Conservation (phyloP, 306 rosid genomes). For the Bauhinia variegata region DNA sequence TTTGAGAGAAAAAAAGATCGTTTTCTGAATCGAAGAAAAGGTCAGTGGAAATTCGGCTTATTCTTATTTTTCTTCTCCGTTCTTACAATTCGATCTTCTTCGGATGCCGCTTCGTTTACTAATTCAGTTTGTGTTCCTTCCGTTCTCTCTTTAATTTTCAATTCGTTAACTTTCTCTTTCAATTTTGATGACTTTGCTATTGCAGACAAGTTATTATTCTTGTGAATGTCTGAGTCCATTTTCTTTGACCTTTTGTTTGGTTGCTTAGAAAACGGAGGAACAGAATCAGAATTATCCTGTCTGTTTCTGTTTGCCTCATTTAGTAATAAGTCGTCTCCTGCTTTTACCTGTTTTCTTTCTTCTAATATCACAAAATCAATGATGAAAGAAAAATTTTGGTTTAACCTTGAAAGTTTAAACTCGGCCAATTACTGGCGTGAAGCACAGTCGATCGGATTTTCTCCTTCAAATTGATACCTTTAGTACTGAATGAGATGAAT, state of each 20-base stretch:
- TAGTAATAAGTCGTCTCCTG: constrained; percentile 26
- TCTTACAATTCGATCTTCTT: constrained; percentile 42
- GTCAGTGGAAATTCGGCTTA: constrained; percentile 69
- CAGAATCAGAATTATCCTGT: constrained; percentile 31
- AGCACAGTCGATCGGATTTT: constrained; percentile 53
- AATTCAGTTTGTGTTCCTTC: constrained; percentile 37
- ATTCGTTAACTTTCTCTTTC: constrained; percentile 35
- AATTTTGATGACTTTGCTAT: constrained; percentile 33
- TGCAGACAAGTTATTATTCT: constrained; percentile 35
- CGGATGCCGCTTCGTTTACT: constrained; percentile 39
- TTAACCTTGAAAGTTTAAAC: constrained; percentile 33
- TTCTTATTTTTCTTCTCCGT: constrained; percentile 30
- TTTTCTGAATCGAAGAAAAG: constrained; percentile 69
- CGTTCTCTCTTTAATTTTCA: constrained; percentile 8
- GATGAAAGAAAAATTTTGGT: not conserved
- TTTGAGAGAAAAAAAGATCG: constrained; percentile 51
- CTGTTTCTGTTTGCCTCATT: constrained; percentile 38
- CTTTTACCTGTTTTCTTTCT: constrained; percentile 34
- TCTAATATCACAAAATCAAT: constrained; percentile 4
- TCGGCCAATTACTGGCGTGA: constrained; percentile 46
- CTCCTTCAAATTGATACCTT: constrained; percentile 34
- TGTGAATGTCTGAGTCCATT: constrained; percentile 37
- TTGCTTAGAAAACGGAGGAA: constrained; percentile 58
- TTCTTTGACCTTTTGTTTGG: constrained; percentile 48
- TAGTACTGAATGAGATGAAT: constrained; percentile 45